Evolutionary conservation across 2,329 filamentous ascomycete species (phyloP).

Genomic region (Fusarium equiseti): DNA sequence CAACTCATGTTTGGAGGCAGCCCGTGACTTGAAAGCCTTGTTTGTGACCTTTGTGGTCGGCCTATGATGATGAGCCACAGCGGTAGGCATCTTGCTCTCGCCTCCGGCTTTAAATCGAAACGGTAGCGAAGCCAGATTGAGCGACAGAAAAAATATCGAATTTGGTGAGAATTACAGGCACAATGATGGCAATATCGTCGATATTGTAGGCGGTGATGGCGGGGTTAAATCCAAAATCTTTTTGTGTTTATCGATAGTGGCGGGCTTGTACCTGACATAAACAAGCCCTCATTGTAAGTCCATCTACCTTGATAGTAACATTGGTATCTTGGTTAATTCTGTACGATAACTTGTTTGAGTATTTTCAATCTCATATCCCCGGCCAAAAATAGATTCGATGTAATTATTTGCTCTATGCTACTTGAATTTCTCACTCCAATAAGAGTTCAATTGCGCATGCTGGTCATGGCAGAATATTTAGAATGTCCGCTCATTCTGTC

Average conservation of each 20-base stretch:
- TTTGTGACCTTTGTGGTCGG: conserved; percentile 89
- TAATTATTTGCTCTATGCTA: not conserved
- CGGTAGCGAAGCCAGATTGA: conserved; percentile 77
- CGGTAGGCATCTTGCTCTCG: conserved; percentile 79
- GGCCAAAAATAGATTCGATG: not conserved
- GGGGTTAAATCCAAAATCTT: conserved; percentile 56
- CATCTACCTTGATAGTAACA: not conserved
- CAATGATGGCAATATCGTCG: conserved; percentile 47
- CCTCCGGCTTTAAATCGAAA: conserved; percentile 89
- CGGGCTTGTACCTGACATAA: conserved; percentile 11
- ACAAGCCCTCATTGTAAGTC: not conserved
- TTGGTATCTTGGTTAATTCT: not conserved
- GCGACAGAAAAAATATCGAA: conserved; percentile 14
- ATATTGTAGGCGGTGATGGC: conserved; percentile 50
- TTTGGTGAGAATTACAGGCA: conserved; percentile 24
- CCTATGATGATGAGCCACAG: conserved; percentile 84
- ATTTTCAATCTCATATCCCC: rapidly evolving
- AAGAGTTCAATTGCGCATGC: not conserved
- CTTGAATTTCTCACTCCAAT: not conserved
- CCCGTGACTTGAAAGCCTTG: conserved; percentile 93
- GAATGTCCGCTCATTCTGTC: conserved; percentile 14
- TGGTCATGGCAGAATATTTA: not conserved
- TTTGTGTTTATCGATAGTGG: conserved; percentile 55
- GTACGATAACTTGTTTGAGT: not conserved
- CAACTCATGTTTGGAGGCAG: conserved; percentile 87